A percentile compares a stretch with the other conserved stretches of the same genome.
These are phyloP conservation scores for Chrysoporthe deuterocubensis DNA, from an alignment of 2,329 filamentous ascomycete species.

Conservation along the genomic window DNA sequence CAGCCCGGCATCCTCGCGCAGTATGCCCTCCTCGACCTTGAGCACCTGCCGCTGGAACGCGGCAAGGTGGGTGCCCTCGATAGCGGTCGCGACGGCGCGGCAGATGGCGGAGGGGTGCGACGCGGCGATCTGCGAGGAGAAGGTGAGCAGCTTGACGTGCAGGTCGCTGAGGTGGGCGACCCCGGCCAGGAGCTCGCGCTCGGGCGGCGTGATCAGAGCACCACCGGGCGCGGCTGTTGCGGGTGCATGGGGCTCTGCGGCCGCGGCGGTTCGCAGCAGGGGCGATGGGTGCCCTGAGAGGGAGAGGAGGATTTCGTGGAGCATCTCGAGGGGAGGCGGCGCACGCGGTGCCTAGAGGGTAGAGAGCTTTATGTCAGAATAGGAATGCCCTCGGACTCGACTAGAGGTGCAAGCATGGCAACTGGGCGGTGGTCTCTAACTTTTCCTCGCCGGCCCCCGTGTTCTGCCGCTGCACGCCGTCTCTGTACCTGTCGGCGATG, in stretches of 20 bases:
- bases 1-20: constrained; percentile 74
- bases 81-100: constrained; percentile 80
- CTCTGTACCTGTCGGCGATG: constrained; percentile 21
- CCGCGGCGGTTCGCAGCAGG: constrained; percentile 67
- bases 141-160: constrained; percentile 72
- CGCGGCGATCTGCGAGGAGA: constrained; percentile 68
- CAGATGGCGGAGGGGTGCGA: constrained; percentile 82
- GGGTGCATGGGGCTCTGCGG: constrained; percentile 44
- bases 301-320: constrained; percentile 97
- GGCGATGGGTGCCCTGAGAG: constrained; percentile 92
- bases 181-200: constrained; percentile 78
- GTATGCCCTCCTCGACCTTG: constrained; percentile 78
- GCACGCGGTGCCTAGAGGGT: background rate
- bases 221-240: constrained; percentile 42
- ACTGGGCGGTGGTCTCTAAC: constrained; percentile 17
- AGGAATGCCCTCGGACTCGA: background rate
- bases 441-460: constrained; percentile 22
- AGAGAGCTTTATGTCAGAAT: constrained; percentile 17
- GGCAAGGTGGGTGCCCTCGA: constrained; percentile 74
- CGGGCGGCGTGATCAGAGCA: constrained; percentile 71
- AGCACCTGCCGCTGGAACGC: constrained; percentile 84
- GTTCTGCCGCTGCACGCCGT: constrained; percentile 9
- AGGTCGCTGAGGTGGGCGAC: constrained; percentile 78
- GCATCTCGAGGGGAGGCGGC: constrained; percentile 61
- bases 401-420: background rate